A percentile compares a stretch with the other conserved stretches of the same genome.
Conservation (phyloP, 2,329 filamentous ascomycete genomes). For the Zymoseptoria passerinii region DNA sequence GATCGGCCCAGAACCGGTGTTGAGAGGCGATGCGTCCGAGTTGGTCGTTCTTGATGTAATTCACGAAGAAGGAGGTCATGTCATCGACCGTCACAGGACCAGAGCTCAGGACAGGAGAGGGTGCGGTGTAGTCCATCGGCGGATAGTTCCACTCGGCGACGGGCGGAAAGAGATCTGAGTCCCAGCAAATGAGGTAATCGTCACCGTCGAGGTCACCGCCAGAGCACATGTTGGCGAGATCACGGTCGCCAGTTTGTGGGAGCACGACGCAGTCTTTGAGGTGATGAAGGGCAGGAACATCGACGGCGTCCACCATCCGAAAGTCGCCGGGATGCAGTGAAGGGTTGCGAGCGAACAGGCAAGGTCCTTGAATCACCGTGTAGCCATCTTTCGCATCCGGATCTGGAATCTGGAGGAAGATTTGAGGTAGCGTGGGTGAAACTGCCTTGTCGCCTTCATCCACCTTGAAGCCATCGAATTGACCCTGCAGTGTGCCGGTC, state of each 20-base stretch:
- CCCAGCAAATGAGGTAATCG: conserved; percentile 93
- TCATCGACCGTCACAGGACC: conserved; percentile 62
- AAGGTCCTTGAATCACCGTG: conserved; percentile 64
- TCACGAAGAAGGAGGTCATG: conserved; percentile 77
- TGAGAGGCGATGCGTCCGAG: conserved; percentile 71
- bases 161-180: conserved; percentile 60
- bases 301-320: conserved; percentile 74
- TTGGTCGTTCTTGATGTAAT: conserved; percentile 84
- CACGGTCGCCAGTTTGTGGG: conserved; percentile 71
- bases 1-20: conserved; percentile 71
- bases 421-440: conserved; percentile 55
- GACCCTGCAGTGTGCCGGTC: conserved; percentile 63
- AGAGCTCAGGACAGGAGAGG: conserved; percentile 48
- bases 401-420: conserved; percentile 74
- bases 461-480: conserved; percentile 39
- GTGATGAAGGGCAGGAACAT: conserved; percentile 64
- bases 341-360: conserved; percentile 82
- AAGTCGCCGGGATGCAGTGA: conserved; percentile 91
- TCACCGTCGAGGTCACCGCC: conserved; percentile 94
- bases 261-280: conserved; percentile 82
- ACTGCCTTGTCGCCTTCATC: not conserved
- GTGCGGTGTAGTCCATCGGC: conserved; percentile 68
- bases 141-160: conserved; percentile 54
- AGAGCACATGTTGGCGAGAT: conserved; percentile 88
- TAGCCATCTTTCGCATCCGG: conserved; percentile 44